These are phyloP conservation scores for Lotmaria passim DNA, from an alignment of 208 protist genomes.

Conservation along the genomic window DNA sequence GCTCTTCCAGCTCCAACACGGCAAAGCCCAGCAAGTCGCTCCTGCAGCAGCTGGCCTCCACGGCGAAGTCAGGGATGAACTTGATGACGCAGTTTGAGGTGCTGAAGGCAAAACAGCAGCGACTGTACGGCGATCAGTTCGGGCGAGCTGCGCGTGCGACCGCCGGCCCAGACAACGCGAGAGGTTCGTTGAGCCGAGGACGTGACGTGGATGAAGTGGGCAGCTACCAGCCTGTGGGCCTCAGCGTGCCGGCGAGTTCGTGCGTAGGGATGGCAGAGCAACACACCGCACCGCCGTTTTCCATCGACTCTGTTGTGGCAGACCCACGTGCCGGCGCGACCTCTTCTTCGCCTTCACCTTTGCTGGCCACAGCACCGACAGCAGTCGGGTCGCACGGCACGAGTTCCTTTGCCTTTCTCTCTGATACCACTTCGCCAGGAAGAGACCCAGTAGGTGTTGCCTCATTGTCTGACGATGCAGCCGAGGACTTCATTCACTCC, in stretches of 20 bases:
- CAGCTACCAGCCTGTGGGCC: slow-evolving; percentile 25
- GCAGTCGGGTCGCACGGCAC: no score
- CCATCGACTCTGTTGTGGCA: background rate
- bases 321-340: no score
- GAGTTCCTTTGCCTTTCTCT: no score
- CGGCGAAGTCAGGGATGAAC: slow-evolving; percentile 24
- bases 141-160: slow-evolving; percentile 16
- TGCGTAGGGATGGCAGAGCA: background rate
- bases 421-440: background rate
- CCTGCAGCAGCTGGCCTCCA: slow-evolving; percentile 32
- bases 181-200: background rate
- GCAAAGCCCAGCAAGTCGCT: slow-evolving; percentile 21
- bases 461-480: background rate
- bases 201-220: slow-evolving; percentile 18
- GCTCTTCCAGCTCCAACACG: background rate
- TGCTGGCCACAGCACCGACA: no score
- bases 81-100: slow-evolving; percentile 31
- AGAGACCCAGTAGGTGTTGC: no score
- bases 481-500: slow-evolving; percentile 8
- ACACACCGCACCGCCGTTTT: background rate
- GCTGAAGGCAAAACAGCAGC: slow-evolving; percentile 25
- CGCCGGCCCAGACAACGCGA: background rate
- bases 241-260: background rate
- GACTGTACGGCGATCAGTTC: slow-evolving; percentile 29
- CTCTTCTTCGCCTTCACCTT: background rate